Conservation (phyloP, 1,139 yeast genomes). For the Meyerozyma carpophila region DNA sequence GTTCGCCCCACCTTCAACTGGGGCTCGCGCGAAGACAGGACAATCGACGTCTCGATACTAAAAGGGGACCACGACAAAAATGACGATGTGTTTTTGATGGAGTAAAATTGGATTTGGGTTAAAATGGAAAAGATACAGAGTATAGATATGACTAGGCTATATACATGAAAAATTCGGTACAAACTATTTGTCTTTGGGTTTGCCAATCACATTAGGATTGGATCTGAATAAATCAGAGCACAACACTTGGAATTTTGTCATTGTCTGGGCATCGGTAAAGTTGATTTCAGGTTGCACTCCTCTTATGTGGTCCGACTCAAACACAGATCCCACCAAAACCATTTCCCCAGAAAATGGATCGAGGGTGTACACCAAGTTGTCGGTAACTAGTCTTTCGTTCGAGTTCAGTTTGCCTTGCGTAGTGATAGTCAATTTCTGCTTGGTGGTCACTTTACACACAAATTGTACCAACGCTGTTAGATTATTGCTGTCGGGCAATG, state of each 20-base stretch:
- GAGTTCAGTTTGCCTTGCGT: slow-evolving; percentile 24
- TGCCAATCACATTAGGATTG: slow-evolving; percentile 5
- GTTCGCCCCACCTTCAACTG: slow-evolving; percentile 27
- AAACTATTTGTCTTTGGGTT: not conserved
- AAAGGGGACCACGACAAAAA: slow-evolving; percentile 4
- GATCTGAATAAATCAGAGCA: slow-evolving; percentile 30
- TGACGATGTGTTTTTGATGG: slow-evolving; percentile 34
- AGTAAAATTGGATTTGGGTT: slow-evolving; percentile 11
- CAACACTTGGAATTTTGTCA: slow-evolving; percentile 22
- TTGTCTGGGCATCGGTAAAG: slow-evolving; percentile 17
- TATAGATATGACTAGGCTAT: slow-evolving; percentile 2
- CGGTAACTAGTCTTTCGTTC: slow-evolving; percentile 58
- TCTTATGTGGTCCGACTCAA: slow-evolving; percentile 54
- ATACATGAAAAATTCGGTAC: not conserved
- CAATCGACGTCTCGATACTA: not conserved
- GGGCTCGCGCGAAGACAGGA: slow-evolving; percentile 4
- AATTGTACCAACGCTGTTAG: slow-evolving; percentile 67
- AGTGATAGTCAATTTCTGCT: slow-evolving; percentile 57
- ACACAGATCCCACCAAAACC: slow-evolving; percentile 72
- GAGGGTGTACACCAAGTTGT: slow-evolving; percentile 70
- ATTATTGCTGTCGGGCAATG: slow-evolving; percentile 62
- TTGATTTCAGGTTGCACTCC: slow-evolving; percentile 28
- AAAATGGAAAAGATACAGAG: not conserved
- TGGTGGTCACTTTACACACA: slow-evolving; percentile 70
- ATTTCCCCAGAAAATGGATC: slow-evolving; percentile 67